phyloP scores from a whole-genome alignment of 2,329 filamentous ascomycete genomes.

The Sporothrix sp. region DNA sequence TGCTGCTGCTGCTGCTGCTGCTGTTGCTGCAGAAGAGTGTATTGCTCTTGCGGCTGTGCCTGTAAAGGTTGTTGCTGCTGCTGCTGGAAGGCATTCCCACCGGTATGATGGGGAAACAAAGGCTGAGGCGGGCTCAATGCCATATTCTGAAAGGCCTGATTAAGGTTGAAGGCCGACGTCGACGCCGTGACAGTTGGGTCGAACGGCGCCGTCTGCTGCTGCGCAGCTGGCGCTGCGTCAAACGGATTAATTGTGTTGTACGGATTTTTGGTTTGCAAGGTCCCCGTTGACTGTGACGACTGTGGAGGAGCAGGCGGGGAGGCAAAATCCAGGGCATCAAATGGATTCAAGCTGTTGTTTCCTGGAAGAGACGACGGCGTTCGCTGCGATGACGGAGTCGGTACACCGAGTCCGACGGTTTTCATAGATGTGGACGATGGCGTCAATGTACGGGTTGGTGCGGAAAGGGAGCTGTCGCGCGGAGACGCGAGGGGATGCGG shows the following conservation, averaged over 20 bases:
- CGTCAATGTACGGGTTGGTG: constrained; percentile 42
- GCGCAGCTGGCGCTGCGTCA: constrained; percentile 33
- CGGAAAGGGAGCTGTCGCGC: constrained; percentile 35
- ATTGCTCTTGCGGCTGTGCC: too few relatives aligned
- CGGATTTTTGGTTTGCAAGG: constrained; percentile 47
- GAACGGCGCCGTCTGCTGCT: constrained; percentile 5
- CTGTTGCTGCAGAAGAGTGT: constrained; percentile 24
- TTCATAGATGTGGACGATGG: constrained; percentile 20
- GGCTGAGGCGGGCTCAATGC: constrained; percentile 52
- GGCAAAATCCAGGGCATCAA: constrained; percentile 55
- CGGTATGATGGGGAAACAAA: constrained; percentile 63
- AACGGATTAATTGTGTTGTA: constrained; percentile 59
- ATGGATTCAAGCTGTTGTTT: constrained; percentile 43
- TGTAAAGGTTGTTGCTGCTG: constrained; percentile 14
- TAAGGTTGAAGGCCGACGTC: constrained; percentile 30
- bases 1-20: constrained; percentile 30
- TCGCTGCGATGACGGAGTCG: constrained; percentile 15
- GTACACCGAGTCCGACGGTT: constrained; percentile 21
- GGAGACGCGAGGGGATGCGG: constrained; percentile 30
- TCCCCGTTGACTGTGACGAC: constrained; percentile 56
- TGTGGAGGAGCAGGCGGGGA: constrained; percentile 45
- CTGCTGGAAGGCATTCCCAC: constrained; percentile 39
- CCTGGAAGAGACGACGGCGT: constrained; percentile 33
- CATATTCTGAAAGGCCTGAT: constrained; percentile 66
- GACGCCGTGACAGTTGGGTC: constrained; percentile 23